Evolutionary conservation across 2,329 filamentous ascomycete genomes (phyloP).

Genomic region (Aureobasidium sp.): DNA sequence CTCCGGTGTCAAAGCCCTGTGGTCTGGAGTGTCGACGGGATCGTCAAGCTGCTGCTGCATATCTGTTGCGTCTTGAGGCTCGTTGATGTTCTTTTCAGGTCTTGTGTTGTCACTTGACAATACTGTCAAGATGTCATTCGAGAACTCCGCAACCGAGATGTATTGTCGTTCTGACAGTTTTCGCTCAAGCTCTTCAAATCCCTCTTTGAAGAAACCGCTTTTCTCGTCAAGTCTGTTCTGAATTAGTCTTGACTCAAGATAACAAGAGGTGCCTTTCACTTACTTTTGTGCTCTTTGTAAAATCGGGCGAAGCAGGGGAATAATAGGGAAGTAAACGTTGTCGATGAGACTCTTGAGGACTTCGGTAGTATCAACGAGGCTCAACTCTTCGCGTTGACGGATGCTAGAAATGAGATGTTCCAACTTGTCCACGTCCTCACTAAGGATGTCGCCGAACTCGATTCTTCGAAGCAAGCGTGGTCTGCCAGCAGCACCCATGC

Average conservation of each 20-base stretch:
- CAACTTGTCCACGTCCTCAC: slow-evolving; percentile 69
- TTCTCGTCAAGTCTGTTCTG: slow-evolving; percentile 51
- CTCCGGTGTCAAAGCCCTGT: slow-evolving; percentile 44
- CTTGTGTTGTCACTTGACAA: slow-evolving; percentile 46
- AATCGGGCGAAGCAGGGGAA: slow-evolving; percentile 65
- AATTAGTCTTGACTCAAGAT: slow-evolving; percentile 27
- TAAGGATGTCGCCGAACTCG: slow-evolving; percentile 71
- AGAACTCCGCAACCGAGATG: slow-evolving; percentile 53
- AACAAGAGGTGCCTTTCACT: slow-evolving; percentile 33
- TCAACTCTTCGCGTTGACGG: slow-evolving; percentile 66
- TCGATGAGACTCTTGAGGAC: slow-evolving; percentile 74
- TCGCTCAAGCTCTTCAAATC: slow-evolving; percentile 43
- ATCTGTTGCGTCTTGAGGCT: slow-evolving; percentile 26
- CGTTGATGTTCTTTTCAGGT: slow-evolving; percentile 23
- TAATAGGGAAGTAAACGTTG: slow-evolving; percentile 83
- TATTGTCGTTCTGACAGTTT: slow-evolving; percentile 50
- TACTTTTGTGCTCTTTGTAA: slow-evolving; percentile 74
- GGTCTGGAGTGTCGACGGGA: slow-evolving; percentile 27
- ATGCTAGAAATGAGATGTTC: slow-evolving; percentile 60
- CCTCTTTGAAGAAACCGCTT: slow-evolving; percentile 43
- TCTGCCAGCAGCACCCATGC: slow-evolving; percentile 79
- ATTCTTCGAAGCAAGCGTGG: slow-evolving; percentile 72
- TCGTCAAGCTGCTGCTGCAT: slow-evolving; percentile 34
- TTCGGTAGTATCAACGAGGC: slow-evolving; percentile 57
- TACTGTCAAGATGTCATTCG: slow-evolving; percentile 46